A percentile compares a stretch with the other conserved stretches of the same genome.
These are phyloP conservation scores for Penicillium oxalicum DNA, from an alignment of 2,329 filamentous ascomycete genomes.

Conservation along the genomic window DNA sequence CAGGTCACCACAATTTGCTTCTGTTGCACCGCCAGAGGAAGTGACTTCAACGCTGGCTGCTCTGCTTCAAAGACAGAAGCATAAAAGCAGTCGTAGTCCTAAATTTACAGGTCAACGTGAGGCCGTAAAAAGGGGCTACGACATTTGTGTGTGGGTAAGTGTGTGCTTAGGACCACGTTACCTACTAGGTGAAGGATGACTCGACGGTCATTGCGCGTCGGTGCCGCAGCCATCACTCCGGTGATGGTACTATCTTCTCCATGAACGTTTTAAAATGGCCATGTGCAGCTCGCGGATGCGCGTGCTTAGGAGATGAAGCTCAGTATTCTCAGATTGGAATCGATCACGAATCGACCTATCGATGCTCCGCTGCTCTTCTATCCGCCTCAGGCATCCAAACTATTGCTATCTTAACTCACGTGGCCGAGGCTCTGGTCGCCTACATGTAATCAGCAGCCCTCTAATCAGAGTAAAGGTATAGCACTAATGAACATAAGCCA, in stretches of 20 bases:
- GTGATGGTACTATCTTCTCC: slow-evolving; percentile 1
- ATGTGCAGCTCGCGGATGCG: background rate
- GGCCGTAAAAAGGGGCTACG: background rate
- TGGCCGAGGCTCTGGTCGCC: too few species aligned
- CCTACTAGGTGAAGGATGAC: slow-evolving; percentile 77
- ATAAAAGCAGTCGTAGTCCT: slow-evolving; percentile 72
- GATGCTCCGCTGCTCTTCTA: too few species aligned
- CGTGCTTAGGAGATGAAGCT: too few species aligned
- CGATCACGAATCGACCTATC: too few species aligned
- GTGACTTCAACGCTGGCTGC: slow-evolving; percentile 63
- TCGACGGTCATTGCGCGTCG: slow-evolving; percentile 53
- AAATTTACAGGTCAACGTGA: background rate
- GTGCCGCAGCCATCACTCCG: slow-evolving; percentile 17
- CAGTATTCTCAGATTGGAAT: too few species aligned
- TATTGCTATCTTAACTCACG: too few species aligned
- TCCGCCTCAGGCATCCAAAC: too few species aligned
- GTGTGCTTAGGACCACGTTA: slow-evolving; percentile 3
- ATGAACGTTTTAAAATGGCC: background rate
- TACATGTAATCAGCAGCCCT: too few species aligned
- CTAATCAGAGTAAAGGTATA: too few species aligned
- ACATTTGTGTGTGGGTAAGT: background rate
- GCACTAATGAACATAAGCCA: too few species aligned
- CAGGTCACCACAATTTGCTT: slow-evolving; percentile 90
- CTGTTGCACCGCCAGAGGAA: slow-evolving; percentile 80
- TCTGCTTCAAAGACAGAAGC: slow-evolving; percentile 82